A percentile compares a stretch with the other conserved stretches of the same genome.
Evolutionary conservation across 257 asterid species (phyloP).

Genomic region (Solanum tacnaense): DNA sequence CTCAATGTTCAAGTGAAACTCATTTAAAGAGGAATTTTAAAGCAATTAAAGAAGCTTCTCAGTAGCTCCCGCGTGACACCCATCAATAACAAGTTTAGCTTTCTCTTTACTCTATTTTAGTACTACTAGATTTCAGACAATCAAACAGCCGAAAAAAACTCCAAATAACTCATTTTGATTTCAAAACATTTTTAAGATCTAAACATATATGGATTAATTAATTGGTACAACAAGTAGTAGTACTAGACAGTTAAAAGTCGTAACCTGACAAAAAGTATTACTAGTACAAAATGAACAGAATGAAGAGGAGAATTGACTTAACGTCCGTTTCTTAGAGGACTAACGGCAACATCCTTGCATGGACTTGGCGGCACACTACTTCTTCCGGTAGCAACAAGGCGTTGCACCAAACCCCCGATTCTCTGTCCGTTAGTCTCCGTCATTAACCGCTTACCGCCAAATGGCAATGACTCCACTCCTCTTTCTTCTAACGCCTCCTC

Average conservation of each 20-base stretch:
- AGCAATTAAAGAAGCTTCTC: background rate
- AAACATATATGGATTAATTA: background rate
- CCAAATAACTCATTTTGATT: background rate
- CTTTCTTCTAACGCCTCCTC: constrained; percentile 48
- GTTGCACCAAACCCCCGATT: constrained; percentile 61
- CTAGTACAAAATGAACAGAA: background rate
- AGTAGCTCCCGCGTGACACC: background rate
- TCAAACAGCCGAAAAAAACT: background rate
- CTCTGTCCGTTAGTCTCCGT: constrained; percentile 84
- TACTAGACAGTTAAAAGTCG: background rate
- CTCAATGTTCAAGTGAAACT: background rate
- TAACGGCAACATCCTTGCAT: constrained; percentile 78
- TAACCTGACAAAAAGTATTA: background rate
- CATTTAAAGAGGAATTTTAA: background rate
- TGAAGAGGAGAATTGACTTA: constrained; percentile 7
- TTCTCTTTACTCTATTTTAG: background rate
- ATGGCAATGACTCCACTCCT: constrained; percentile 72
- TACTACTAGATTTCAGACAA: background rate
- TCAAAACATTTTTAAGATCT: background rate
- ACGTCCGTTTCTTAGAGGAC: constrained; percentile 79
- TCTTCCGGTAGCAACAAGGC: constrained; percentile 66
- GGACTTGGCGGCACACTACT: constrained; percentile 93
- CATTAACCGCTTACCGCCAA: constrained; percentile 81
- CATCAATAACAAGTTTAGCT: background rate
- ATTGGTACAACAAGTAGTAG: background rate